A percentile compares a stretch with the other conserved stretches of the same genome.
These are phyloP conservation scores for Tricholoma flavovirens DNA, from an alignment of 768 basidiomycete genomes.

Conservation along the genomic window DNA sequence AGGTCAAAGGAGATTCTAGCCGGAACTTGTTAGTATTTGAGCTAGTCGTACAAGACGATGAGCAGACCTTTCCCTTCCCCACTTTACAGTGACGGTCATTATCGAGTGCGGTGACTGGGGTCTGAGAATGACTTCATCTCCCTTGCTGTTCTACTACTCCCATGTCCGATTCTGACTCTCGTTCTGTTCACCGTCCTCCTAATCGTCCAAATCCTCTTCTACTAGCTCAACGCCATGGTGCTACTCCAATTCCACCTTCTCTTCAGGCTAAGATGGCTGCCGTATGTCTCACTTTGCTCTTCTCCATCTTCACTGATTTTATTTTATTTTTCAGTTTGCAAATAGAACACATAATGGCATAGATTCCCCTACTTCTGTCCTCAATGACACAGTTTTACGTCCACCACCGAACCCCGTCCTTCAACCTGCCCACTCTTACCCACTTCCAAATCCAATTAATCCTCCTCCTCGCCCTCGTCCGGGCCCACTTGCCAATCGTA, in stretches of 20 bases:
- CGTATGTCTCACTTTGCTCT: slow-evolving; percentile 33
- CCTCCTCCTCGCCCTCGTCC: slow-evolving; percentile 14
- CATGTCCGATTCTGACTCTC: slow-evolving; percentile 15
- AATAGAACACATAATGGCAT: slow-evolving; percentile 22
- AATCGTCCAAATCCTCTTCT: slow-evolving; percentile 26
- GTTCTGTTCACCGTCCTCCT: neutral
- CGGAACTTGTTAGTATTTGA: neutral
- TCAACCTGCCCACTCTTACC: slow-evolving; percentile 20
- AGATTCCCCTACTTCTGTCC: slow-evolving; percentile 30
- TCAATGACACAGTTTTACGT: slow-evolving; percentile 13
- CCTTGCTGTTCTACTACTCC: slow-evolving; percentile 6
- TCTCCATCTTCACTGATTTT: neutral
- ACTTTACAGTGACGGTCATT: slow-evolving; percentile 43
- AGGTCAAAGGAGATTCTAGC: slow-evolving; percentile 37
- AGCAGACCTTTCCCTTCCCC: slow-evolving; percentile 33
- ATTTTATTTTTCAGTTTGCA: slow-evolving; percentile 15
- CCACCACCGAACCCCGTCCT: slow-evolving; percentile 14
- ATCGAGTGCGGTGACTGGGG: neutral
- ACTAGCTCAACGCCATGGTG: slow-evolving; percentile 34
- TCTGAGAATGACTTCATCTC: slow-evolving; percentile 6
- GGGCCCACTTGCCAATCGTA: slow-evolving; percentile 35
- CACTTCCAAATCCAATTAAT: neutral
- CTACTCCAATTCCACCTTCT: slow-evolving; percentile 78
- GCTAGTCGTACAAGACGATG: slow-evolving; percentile 2
- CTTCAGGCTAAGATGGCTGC: slow-evolving; percentile 94